Evolutionary conservation across 768 basidiomycete species (phyloP), one percentile per base, ranked within the genome.

Genomic region (Tulasnella calospora): DNA sequence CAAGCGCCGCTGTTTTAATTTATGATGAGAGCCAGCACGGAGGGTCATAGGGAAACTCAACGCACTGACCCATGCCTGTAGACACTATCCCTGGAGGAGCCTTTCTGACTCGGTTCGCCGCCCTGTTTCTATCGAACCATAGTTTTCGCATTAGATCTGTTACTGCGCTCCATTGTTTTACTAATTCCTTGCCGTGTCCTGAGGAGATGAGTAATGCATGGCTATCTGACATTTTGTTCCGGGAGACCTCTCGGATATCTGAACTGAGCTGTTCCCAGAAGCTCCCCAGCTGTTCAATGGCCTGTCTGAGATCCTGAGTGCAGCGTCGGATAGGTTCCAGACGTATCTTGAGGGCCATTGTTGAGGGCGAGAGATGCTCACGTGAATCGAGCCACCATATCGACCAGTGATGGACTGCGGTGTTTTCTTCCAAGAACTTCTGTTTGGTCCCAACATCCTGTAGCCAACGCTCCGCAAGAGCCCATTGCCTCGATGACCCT

Each of bases 401-500:
- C 27, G 33, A 67, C 61, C 61, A 33, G 8, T 7, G 27, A 10
- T 33, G 7, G 36, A 41, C 13, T 3, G 71, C 7, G 3, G n/a
- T 10, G 5, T 67, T 33, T 13, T 30, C 61, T 21, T 33, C 61
- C 33, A 0, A 5, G n/a, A 3, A 27, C 12, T 67, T 67, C 33
- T 8, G n/a, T 30, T 27, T 27, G 7, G 30, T 17, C 15, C 33
- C 30, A 15, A 67, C 61, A 33, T 67, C 61, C 3, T n/a, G 27
- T 8, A 33, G 1, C 61, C 61, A 67, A 13, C 15, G 30, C 1
- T 33, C n/a, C 10, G 33, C 33, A 33, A 67, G 1, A 27, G 3
- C 5, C 61, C 27, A 67, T n/a, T 67, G 30, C 27, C 27, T 47
- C 73, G 55, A 79, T 36, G 74, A 85, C 88, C 74, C 81, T 1